Evolutionary conservation across 192 early-diverging fungal species (phyloP), one percentile per base, ranked within the genome.

Genomic region (Phycomyces blakesleeanus): DNA sequence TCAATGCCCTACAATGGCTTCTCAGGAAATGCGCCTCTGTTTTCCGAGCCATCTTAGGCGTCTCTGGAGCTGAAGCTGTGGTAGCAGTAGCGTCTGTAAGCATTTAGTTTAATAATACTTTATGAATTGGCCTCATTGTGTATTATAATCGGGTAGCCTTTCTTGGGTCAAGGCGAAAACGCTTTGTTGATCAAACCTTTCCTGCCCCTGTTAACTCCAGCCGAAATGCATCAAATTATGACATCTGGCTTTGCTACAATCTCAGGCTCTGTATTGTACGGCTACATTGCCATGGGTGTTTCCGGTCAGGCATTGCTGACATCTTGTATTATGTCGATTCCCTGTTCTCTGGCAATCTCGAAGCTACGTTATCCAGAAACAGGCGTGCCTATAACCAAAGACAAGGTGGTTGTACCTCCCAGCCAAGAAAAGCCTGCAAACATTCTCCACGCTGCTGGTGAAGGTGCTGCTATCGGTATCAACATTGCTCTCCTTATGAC

Each of bases 211-310:
- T 88, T 93, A 85, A 96, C 93, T 44, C 77, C 69, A 11, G 87
- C 92, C 6, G 93, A 96, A 76, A 73, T 96, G 53, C 92, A 94
- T 76, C 84, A 91, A 29, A 83, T 89, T 76, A 88, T 96, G 89
- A 82, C 84, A 8, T 91, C 90, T 53, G 93, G 93, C 60, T 96
- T 96, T 76, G 86, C 93, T 40, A 96, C 93, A 53, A 88, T 96
- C 64, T 86, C 91, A 51, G 93, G 91, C 29, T 93, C 93, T 3
- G 87, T 89, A 7, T 75, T 91, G 25, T 76, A 85, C 44, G 89
- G 80, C 34, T 93, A 93, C 73, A 80, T 89, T 58, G 66, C 76
- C 29, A 74, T 91, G 70, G 90, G 90, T 58, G 85, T 89, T 10
- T 65, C 75, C 57, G 72, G 82, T 6, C 74, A 80, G 7, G 77